Percentiles rank a stretch among this genome's conserved stretches.
Conservation (phyloP, 75 land plant species). For the Cunninghamia lanceolata region DNA sequence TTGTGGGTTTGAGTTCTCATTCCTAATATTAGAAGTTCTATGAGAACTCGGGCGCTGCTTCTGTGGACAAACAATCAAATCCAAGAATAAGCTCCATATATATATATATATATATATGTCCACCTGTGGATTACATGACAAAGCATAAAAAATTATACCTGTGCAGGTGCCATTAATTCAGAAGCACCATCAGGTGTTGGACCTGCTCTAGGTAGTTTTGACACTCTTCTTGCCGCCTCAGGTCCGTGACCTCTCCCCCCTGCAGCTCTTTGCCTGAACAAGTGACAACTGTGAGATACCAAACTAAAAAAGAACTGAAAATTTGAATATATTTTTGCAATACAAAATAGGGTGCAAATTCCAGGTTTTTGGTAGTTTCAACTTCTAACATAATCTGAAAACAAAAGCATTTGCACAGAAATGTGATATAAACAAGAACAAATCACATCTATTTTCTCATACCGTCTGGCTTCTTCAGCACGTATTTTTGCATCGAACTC, state of each 20-base stretch:
- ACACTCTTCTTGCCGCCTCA: slow-evolving; percentile 38
- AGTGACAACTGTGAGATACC: slow-evolving; percentile 5
- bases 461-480: slow-evolving; percentile 76
- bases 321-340: background rate
- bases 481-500: slow-evolving; percentile 78
- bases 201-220: slow-evolving; percentile 41
- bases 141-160: slow-evolving; percentile 6
- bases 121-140: background rate
- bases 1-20: slow-evolving; percentile 34
- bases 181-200: slow-evolving; percentile 56
- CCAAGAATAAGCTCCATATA: background rate
- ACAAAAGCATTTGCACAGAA: background rate
- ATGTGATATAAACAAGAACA: background rate
- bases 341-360: background rate
- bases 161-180: slow-evolving; percentile 25
- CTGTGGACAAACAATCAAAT: slow-evolving; percentile 13
- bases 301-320: background rate
- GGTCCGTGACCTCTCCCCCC: slow-evolving; percentile 39
- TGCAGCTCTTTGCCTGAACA: slow-evolving; percentile 36
- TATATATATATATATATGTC: background rate
- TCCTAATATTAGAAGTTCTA: slow-evolving; percentile 39
- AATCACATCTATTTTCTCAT: slow-evolving; percentile 12
- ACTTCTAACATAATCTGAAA: slow-evolving; percentile 2
- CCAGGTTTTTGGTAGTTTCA: background rate
- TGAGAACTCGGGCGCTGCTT: slow-evolving; percentile 33